These are phyloP conservation scores for Dothideomycetes sp. DNA, from an alignment of 2,329 filamentous ascomycete genomes.

Conservation along the genomic window DNA sequence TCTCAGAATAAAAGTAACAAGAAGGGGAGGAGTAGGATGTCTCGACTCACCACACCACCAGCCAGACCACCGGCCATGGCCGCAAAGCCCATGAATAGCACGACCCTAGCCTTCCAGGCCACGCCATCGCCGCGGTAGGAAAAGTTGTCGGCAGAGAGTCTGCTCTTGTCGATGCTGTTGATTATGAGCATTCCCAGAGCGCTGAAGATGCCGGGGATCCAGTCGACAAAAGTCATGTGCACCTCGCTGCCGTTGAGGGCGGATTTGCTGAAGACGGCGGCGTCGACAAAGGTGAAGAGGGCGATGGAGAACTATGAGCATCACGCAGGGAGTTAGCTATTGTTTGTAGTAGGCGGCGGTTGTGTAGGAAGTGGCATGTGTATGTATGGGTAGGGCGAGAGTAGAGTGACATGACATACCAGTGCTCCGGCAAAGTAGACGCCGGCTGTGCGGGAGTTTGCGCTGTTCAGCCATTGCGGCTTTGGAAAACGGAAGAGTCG, in stretches of 20 bases:
- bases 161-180: constrained; percentile 60
- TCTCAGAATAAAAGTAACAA: no score
- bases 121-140: constrained; percentile 54
- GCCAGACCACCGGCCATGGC: constrained; percentile 57
- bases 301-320: constrained; percentile 59
- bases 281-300: constrained; percentile 60
- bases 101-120: constrained; percentile 59
- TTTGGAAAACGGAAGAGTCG: constrained; percentile 57
- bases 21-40: not conserved
- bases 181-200: constrained; percentile 61
- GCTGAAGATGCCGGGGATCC: constrained; percentile 61
- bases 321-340: not conserved
- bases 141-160: constrained; percentile 52
- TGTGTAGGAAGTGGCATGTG: no score
- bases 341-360: not conserved
- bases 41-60: constrained; percentile 46
- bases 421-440: constrained; percentile 57
- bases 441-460: constrained; percentile 51
- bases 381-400: no score
- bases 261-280: constrained; percentile 52
- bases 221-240: constrained; percentile 60
- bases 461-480: constrained; percentile 56
- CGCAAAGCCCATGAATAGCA: constrained; percentile 59
- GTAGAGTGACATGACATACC: no score
- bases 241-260: constrained; percentile 48